These are phyloP conservation scores for Odonthalia washingtoniensis DNA, from an alignment of 31 red algal species.

Conservation along the genomic window DNA sequence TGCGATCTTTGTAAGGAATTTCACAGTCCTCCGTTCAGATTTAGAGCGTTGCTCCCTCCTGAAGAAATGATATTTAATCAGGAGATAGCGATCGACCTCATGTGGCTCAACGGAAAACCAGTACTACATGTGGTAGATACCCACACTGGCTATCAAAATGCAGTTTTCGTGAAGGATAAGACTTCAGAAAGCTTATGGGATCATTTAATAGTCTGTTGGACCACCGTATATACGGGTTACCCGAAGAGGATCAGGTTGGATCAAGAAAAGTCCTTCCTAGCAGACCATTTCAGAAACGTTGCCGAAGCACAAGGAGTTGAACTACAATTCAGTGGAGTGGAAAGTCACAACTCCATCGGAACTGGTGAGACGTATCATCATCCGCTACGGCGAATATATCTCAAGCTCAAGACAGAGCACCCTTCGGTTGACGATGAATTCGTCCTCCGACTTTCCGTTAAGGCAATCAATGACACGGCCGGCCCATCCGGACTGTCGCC, in stretches of 20 bases:
- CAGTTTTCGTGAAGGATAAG: slow-evolving; percentile 6
- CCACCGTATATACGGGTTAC: slow-evolving; percentile 47
- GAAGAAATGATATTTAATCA: slow-evolving; percentile 31
- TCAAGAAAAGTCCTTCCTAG: slow-evolving; percentile 16
- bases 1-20: neutral
- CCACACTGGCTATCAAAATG: neutral
- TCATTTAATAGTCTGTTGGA: slow-evolving; percentile 43
- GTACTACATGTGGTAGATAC: slow-evolving; percentile 37
- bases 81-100: slow-evolving; percentile 6
- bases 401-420: neutral
- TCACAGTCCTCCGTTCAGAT: slow-evolving; percentile 1
- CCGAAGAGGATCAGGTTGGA: neutral
- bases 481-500: too few species aligned
- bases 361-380: slow-evolving; percentile 32
- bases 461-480: too few species aligned
- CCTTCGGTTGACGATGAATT: slow-evolving; percentile 18
- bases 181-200: slow-evolving; percentile 12
- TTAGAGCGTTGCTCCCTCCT: slow-evolving; percentile 17
- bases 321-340: neutral
- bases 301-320: neutral
- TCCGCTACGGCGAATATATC: slow-evolving; percentile 32
- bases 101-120: neutral
- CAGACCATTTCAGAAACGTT: slow-evolving; percentile 6
- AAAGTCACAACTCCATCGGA: slow-evolving; percentile 41
- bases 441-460: too few species aligned